phyloP scores from a whole-genome alignment of 495 filamentous ascomycete genomes.

The Ascodesmis nigricans region DNA sequence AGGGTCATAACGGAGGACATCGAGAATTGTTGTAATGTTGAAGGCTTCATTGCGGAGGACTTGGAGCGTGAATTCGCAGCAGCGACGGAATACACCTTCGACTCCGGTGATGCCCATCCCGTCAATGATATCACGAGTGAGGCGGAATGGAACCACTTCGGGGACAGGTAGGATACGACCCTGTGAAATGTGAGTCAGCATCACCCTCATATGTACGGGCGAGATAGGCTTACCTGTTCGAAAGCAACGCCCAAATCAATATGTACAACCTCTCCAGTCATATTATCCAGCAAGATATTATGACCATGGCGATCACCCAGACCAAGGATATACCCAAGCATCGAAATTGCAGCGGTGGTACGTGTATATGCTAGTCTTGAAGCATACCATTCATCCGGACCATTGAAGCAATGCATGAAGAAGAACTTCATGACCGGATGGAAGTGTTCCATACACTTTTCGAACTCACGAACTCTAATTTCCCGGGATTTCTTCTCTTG shows the following conservation, averaged over 20 bases:
- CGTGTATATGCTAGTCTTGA: slow-evolving; percentile 72
- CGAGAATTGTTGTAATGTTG: slow-evolving; percentile 90
- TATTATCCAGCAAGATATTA: slow-evolving; percentile 81
- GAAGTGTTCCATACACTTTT: slow-evolving; percentile 53
- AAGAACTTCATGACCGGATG: slow-evolving; percentile 91
- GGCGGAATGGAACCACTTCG: slow-evolving; percentile 80
- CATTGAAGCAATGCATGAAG: slow-evolving; percentile 83
- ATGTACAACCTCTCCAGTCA: slow-evolving; percentile 82
- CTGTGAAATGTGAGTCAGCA: slow-evolving; percentile 17
- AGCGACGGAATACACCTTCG: slow-evolving; percentile 85
- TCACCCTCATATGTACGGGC: background rate
- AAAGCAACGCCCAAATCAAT: slow-evolving; percentile 95
- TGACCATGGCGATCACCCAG: slow-evolving; percentile 93
- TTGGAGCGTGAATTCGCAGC: slow-evolving; percentile 92
- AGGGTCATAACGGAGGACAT: slow-evolving; percentile 88
- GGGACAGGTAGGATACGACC: slow-evolving; percentile 85
- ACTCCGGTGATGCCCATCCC: slow-evolving; percentile 91
- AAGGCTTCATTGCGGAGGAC: slow-evolving; percentile 79
- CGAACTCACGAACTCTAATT: slow-evolving; percentile 47
- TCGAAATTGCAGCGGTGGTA: slow-evolving; percentile 82
- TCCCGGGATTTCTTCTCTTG: slow-evolving; percentile 43
- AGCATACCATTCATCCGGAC: slow-evolving; percentile 89
- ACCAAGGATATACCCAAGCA: slow-evolving; percentile 79
- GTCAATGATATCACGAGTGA: slow-evolving; percentile 91
- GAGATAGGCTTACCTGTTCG: slow-evolving; percentile 33